Evolutionary conservation across 202 grass and related monocot species (phyloP).

Genomic region (Cymbopogon flexuosus): DNA sequence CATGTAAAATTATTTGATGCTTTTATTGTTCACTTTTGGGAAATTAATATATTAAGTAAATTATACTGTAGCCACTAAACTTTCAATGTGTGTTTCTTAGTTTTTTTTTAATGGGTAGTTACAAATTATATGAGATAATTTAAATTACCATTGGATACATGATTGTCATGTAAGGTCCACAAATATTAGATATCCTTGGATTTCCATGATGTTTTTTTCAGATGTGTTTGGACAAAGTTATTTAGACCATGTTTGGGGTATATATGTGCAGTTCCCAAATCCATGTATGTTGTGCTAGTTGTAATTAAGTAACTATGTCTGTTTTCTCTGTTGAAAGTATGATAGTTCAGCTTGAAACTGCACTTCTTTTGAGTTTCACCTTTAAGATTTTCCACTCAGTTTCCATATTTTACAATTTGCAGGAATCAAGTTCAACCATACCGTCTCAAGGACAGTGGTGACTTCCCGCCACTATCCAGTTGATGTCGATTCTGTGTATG

Average conservation of each 20-base stretch:
- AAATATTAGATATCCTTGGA: not conserved
- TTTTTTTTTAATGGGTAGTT: not conserved
- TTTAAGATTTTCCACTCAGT: conserved; percentile 13
- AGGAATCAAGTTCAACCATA: conserved; percentile 61
- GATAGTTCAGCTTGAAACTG: conserved; percentile 15
- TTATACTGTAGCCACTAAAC: not conserved
- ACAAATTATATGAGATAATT: not conserved
- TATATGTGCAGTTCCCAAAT: not conserved
- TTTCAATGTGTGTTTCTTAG: not conserved
- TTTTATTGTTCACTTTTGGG: not conserved
- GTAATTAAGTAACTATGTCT: not conserved
- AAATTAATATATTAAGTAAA: not conserved
- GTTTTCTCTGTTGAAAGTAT: not conserved
- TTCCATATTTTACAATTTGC: conserved; percentile 27
- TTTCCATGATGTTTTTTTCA: not conserved
- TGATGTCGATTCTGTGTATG: conserved; percentile 24
- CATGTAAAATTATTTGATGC: not conserved
- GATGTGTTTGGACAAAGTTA: not conserved
- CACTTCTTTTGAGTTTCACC: not conserved
- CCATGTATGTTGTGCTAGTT: not conserved
- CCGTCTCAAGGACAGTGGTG: conserved; percentile 77
- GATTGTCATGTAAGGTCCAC: not conserved
- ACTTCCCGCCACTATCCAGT: conserved; percentile 81
- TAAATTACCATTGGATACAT: not conserved
- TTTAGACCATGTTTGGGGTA: not conserved